A percentile compares a stretch with the other conserved stretches of the same genome.
phyloP scores from a whole-genome alignment of 2,329 filamentous ascomycete species.

The Cladosporium velox region DNA sequence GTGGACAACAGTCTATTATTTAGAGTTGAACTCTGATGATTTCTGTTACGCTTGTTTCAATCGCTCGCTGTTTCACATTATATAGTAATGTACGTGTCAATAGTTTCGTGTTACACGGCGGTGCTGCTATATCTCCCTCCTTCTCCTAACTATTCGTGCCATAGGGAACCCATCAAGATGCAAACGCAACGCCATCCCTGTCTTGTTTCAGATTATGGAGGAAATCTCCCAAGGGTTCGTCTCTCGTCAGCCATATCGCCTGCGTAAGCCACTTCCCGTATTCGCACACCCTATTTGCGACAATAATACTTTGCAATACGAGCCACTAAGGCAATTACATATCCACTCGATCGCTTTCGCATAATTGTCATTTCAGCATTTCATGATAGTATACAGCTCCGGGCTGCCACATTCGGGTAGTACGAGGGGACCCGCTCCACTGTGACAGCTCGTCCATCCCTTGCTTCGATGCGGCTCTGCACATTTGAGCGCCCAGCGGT shows the following conservation, averaged over 20 bases:
- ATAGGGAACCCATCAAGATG: neutral
- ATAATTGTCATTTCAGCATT: constrained; percentile 15
- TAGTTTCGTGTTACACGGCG: neutral
- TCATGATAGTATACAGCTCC: constrained; percentile 17
- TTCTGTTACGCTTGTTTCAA: neutral
- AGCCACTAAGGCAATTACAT: neutral
- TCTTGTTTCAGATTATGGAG: constrained; percentile 3
- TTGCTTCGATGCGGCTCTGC: constrained; percentile 18
- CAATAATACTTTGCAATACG: neutral
- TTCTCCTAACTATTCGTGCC: neutral
- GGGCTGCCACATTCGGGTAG: neutral
- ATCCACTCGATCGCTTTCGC: neutral
- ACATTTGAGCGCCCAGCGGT: neutral
- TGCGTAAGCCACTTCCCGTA: constrained; percentile 12
- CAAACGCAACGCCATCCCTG: constrained; percentile 13
- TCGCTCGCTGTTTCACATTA: neutral
- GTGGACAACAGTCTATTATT: neutral
- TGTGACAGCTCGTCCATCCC: constrained; percentile 19
- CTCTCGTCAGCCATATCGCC: constrained; percentile 12
- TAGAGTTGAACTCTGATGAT: neutral
- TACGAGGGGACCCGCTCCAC: neutral
- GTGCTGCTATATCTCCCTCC: neutral
- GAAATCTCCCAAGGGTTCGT: neutral
- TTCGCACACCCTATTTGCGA: neutral
- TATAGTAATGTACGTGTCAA: neutral